A percentile compares a stretch with the other conserved stretches of the same genome.
Evolutionary conservation across 2,329 filamentous ascomycete genomes (phyloP).

Genomic region (Aspergillus floridensis): DNA sequence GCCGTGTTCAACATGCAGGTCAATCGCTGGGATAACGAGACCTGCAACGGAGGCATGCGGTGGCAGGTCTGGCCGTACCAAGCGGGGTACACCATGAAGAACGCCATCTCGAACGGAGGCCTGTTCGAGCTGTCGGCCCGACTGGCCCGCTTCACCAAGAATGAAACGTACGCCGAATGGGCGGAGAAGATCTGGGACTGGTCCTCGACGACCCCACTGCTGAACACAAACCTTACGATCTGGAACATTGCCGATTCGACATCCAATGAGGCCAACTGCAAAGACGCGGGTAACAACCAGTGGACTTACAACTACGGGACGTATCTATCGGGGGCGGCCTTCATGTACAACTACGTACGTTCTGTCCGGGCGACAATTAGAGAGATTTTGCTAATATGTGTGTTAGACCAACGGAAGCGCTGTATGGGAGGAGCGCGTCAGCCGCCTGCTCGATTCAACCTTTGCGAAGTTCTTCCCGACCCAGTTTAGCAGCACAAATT

Average conservation of each 20-base stretch:
- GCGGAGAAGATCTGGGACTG: conserved; percentile 63
- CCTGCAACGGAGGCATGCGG: conserved; percentile 70
- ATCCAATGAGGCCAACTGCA: conserved; percentile 35
- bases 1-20: conserved; percentile 75
- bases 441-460: conserved; percentile 52
- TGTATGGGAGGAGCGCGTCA: conserved; percentile 55
- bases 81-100: conserved; percentile 59
- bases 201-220: conserved; percentile 49
- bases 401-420: conserved; percentile 30
- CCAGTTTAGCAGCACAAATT: conserved; percentile 12
- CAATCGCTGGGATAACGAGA: conserved; percentile 61
- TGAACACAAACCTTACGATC: conserved; percentile 45
- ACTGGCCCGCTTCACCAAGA: conserved; percentile 73
- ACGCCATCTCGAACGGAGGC: conserved; percentile 54
- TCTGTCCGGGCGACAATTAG: background rate
- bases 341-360: conserved; percentile 51
- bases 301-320: conserved; percentile 57
- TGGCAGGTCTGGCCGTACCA: conserved; percentile 82
- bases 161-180: conserved; percentile 72
- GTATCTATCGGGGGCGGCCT: conserved; percentile 52
- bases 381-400: background rate
- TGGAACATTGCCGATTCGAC: conserved; percentile 16
- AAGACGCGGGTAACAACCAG: conserved; percentile 48
- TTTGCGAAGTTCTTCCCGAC: conserved; percentile 51
- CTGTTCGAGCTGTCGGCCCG: conserved; percentile 60